Base-by-base conservation (phyloP, 192 early-diverging fungal species). In the Coemansia sp. region DNA sequence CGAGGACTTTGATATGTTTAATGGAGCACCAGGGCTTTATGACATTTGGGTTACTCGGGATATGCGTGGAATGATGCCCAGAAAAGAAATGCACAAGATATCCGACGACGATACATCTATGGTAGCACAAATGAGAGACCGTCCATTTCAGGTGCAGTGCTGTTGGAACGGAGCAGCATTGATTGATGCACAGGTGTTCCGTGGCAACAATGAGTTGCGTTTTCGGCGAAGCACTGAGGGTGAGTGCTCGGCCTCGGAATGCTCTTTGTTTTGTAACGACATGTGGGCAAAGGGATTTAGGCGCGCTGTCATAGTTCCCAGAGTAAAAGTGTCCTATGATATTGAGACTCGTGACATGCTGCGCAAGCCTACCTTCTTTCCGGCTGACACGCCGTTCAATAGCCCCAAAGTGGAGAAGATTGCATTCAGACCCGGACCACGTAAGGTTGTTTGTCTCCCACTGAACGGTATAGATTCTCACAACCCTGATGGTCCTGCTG, bases 241-340 rank as follows among this genome's bases (percentile, higher is more conserved):
- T 8, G 82, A 86, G 64, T 86, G 85, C 51, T 76, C 77, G 32
- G 82, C 85, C 17, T 84, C 82, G 0, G 85, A 86, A 55, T 86
- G 85, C 61, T 84, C 82, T 53, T 67, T 84, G 17, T 31, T 86
- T 45, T 80, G 78, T 64, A 84, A 84, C 38, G 85, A 86, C 64
- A 66, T 77, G 72, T 80, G 75, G 72, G 21, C 25, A 3, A 31
- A 39, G 12, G 85, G 85, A 41, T 72, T 61, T 17, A 51, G 41
- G 29, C 67, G 77, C 32, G 64, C 69, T 11, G 41, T 84, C 11
- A 66, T 82, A 10, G 85, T 86, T 32, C 81, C 85, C 19, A 34
- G 73, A 17, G 72, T 84, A 57, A 80, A 79, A 66, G 71, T 80
- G 11, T 44, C 82, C 3, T 86, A 86, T 44, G 77, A 73, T 17